phyloP scores from a whole-genome alignment of 1,284 basidiomycete species.

The Pascua sp. region DNA sequence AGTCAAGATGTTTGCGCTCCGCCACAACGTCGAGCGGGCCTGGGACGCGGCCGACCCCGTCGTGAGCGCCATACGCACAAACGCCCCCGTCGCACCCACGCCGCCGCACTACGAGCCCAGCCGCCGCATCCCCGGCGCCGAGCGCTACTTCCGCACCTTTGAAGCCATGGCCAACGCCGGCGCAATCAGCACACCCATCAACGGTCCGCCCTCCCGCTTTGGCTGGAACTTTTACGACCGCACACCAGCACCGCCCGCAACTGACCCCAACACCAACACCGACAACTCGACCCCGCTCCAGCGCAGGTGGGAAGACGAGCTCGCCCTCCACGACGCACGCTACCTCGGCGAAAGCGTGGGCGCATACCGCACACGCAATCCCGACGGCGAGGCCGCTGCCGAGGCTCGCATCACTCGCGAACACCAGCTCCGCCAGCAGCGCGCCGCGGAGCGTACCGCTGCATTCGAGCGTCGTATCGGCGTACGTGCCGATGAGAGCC shows the following conservation, averaged over 20 bases:
- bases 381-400: background rate
- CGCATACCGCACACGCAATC: conserved; percentile 15
- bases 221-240: conserved; percentile 5
- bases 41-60: background rate
- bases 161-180: too few relatives aligned
- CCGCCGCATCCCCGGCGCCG: too few relatives aligned
- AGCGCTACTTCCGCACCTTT: too few relatives aligned
- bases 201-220: background rate
- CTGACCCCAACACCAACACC: background rate
- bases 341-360: conserved; percentile 15
- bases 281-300: background rate
- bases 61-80: too few relatives aligned
- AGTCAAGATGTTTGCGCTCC: conserved; percentile 45
- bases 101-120: too few relatives aligned
- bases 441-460: conserved; percentile 9
- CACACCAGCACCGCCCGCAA: conserved; percentile 5
- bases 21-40: conserved; percentile 2
- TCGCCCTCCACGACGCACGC: conserved; percentile 11
- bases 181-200: too few relatives aligned
- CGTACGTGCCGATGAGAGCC: background rate
- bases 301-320: conserved; percentile 2
- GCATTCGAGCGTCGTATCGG: conserved; percentile 5
- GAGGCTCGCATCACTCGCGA: background rate
- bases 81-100: too few relatives aligned
- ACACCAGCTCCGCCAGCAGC: background rate